These are phyloP conservation scores for Castanea mollissima DNA, from an alignment of 306 rosid species.

Conservation along the genomic window DNA sequence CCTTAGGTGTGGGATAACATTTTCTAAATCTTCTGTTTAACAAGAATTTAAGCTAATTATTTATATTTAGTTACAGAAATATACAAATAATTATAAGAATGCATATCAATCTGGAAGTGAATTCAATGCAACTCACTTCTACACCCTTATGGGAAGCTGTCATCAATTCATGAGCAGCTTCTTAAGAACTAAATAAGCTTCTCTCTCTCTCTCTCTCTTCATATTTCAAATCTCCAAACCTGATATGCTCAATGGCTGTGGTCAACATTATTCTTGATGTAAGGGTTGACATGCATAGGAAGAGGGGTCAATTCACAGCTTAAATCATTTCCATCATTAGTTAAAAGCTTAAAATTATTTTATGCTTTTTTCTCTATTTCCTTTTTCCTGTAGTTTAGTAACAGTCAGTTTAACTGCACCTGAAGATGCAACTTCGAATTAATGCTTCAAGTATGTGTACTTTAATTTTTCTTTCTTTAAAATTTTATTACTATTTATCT, in stretches of 20 bases:
- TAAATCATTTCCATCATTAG: neutral
- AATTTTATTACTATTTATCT: neutral
- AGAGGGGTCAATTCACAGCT: neutral
- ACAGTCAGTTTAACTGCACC: neutral
- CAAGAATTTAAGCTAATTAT: neutral
- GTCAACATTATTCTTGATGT: neutral
- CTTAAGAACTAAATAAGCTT: neutral
- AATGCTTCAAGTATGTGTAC: neutral
- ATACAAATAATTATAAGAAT: neutral
- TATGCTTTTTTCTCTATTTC: neutral
- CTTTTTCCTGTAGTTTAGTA: neutral
- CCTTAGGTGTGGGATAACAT: neutral
- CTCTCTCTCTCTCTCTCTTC: neutral
- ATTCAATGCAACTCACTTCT: neutral
- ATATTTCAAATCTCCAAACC: neutral
- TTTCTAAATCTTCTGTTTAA: neutral
- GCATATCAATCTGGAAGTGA: slow-evolving; percentile 1
- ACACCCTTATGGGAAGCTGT: neutral
- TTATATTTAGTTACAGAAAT: neutral
- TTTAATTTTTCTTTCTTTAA: neutral
- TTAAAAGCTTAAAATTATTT: neutral
- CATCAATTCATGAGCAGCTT: neutral
- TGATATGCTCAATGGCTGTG: neutral
- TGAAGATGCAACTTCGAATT: neutral
- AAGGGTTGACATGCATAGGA: neutral